These are phyloP conservation scores for Colletotrichum australisinense DNA, from an alignment of 2,329 filamentous ascomycete genomes.

Conservation along the genomic window DNA sequence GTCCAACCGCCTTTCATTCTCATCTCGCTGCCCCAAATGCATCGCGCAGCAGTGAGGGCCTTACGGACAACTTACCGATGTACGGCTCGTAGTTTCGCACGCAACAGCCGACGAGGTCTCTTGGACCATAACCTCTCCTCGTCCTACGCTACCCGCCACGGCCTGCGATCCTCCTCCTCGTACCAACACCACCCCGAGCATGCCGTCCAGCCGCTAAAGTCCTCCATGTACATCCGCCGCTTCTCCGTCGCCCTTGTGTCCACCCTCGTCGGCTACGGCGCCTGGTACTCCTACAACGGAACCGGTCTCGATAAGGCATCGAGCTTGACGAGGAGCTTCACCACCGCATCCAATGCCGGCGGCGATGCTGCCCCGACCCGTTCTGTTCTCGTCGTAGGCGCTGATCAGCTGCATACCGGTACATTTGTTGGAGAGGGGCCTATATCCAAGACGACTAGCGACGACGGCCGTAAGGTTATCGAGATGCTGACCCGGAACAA, in stretches of 20 bases:
- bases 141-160: constrained; percentile 36
- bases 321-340: constrained; percentile 54
- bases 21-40: constrained; percentile 65
- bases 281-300: constrained; percentile 78
- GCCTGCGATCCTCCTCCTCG: constrained; percentile 36
- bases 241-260: constrained; percentile 75
- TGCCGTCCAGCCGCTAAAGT: constrained; percentile 64
- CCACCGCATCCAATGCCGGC: constrained; percentile 46
- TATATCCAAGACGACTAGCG: constrained; percentile 87
- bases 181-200: constrained; percentile 43
- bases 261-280: constrained; percentile 79
- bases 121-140: constrained; percentile 40
- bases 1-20: constrained; percentile 26
- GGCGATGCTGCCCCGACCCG: constrained; percentile 60
- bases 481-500: constrained; percentile 97
- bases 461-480: constrained; percentile 85
- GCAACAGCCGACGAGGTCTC: constrained; percentile 58
- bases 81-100: constrained; percentile 69
- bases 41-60: constrained; percentile 76
- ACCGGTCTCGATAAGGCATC: constrained; percentile 47
- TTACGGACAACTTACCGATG: constrained; percentile 76
- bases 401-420: constrained; percentile 90
- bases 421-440: constrained; percentile 87
- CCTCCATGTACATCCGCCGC: constrained; percentile 81
- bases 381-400: constrained; percentile 87